Evolutionary conservation across 192 early-diverging fungal species (phyloP), one percentile per base, ranked within the genome.

Genomic region (Rhizoclosmatium globosum): DNA sequence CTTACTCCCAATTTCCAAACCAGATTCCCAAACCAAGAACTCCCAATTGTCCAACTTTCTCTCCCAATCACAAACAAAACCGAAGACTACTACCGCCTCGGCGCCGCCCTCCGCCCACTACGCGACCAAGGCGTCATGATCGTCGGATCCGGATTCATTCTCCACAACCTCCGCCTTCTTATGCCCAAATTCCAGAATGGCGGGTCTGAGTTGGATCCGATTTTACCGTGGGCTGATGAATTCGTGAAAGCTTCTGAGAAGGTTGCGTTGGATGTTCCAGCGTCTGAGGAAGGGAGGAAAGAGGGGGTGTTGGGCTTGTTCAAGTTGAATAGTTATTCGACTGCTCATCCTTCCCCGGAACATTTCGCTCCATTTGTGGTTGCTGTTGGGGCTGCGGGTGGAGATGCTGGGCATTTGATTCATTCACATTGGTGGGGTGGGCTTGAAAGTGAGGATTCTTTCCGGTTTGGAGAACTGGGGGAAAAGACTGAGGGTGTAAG

Each of bases 301-400:
- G 42, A 48, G 47, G 41, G 6, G n/a, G 66, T 81, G 7, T 13
- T 81, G 38, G 53, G 15, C 4, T 23, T 70, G 38, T 50, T 47
- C 43, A 60, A 56, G 44, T 23, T 59, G 17, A 4, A 4, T 3
- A 60, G 23, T 23, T 81, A 69, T 71, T 23, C 15, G 19, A 64
- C 59, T 45, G 68, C 78, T 0, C 87, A 88, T 79, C 85, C 82
- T 2, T 15, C 47, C 17, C 78, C 79, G 3, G 87, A 88, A 70
- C 85, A 88, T 75, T 82, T 87, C 41, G 76, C 87, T 68, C 87
- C 87, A 3, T 39, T 87, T 44, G 45, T 83, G 19, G 87, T 88
- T 9, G 79, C 66, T 3, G 86, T 84, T 3, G 86, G 86, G 7
- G 86, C 86, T 15, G 66, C 38, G 1, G 72, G 72, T 38, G 72